Evolutionary conservation across 2,329 filamentous ascomycete species (phyloP), one percentile per base, ranked within the genome.

Genomic region (Microdochium trichocladiopsis): DNA sequence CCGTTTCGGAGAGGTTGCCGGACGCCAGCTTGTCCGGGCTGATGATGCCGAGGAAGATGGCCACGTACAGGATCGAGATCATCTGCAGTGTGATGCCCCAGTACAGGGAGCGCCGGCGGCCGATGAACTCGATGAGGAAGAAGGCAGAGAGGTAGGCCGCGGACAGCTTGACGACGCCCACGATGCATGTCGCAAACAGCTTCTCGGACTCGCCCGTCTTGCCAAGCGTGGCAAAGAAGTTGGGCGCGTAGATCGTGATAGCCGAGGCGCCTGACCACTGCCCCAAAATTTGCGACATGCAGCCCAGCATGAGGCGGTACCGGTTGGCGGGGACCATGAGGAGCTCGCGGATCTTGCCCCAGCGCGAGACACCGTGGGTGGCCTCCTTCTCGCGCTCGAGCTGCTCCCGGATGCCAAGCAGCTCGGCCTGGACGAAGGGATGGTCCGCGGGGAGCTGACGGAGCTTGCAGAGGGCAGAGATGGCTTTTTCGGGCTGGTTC

Each of bases 91-190:
- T 61, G 48, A 72, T 72, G 1, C 70, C 70, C 3, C 63, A 52
- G 10, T 67, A 62, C 2, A 75, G 64, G 1, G 72, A 63, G 12
- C 70, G 69, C 55, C 81, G 80, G 47, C 80, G 76, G 14, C 80
- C 80, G 54, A 82, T 73, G 43, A 76, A 75, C 54, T 84, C 80
- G 55, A 83, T 78, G 23, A 83, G 68, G 70, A 83, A 80, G 53
- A 83, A 68, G 2, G 80, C 79, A 58, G 79, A 83, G 31, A 75
- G 53, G 43, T 81, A 63, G 2, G 75, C 71, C 0, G 74, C 72
- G 16, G 74, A 57, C 51, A 83, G 73, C 52, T 83, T 83, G 48
- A 82, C 70, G 9, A 82, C 72, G 18, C 79, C 80, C 51, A 83
- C 79, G 53, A 83, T 74, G 2, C 74, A 77, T 0, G 79, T 83